Percentiles rank a stretch among this genome's conserved stretches.
phyloP scores from a whole-genome alignment of 495 filamentous ascomycete species.

The Aspergillus sclerotiicarbonarius region DNA sequence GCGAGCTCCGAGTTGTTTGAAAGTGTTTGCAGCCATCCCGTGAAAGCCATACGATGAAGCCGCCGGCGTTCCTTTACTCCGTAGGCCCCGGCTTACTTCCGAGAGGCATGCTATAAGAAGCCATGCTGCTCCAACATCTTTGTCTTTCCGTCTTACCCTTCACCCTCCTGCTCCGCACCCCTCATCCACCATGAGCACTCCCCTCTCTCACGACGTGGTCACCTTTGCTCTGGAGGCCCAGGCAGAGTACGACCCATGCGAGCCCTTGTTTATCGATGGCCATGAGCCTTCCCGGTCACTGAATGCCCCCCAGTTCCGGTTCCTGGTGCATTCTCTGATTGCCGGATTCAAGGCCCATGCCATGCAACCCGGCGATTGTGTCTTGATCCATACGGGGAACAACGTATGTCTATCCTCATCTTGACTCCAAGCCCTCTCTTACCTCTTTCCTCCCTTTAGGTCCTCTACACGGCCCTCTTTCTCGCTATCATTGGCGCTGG shows the following conservation, averaged over 20 bases:
- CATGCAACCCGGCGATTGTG: not conserved
- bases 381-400: not conserved
- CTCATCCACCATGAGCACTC: not conserved
- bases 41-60: too few species aligned
- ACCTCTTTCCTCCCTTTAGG: not conserved
- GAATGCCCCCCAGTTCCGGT: not conserved
- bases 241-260: not conserved
- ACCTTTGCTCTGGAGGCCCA: not conserved
- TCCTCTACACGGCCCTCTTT: conserved; percentile 1
- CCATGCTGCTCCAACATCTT: too few species aligned
- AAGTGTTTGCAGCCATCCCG: too few species aligned
- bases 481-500: not conserved
- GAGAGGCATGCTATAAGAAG: too few species aligned
- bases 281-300: not conserved
- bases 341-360: not conserved
- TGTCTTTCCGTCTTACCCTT: too few species aligned
- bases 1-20: too few species aligned
- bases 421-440: not conserved
- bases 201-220: not conserved
- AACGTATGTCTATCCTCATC: not conserved
- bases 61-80: too few species aligned
- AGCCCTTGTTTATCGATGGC: not conserved
- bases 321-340: not conserved
- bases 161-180: not conserved
- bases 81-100: too few species aligned